phyloP scores from a whole-genome alignment of 2,329 filamentous ascomycete genomes.

The Neurospora sp. region DNA sequence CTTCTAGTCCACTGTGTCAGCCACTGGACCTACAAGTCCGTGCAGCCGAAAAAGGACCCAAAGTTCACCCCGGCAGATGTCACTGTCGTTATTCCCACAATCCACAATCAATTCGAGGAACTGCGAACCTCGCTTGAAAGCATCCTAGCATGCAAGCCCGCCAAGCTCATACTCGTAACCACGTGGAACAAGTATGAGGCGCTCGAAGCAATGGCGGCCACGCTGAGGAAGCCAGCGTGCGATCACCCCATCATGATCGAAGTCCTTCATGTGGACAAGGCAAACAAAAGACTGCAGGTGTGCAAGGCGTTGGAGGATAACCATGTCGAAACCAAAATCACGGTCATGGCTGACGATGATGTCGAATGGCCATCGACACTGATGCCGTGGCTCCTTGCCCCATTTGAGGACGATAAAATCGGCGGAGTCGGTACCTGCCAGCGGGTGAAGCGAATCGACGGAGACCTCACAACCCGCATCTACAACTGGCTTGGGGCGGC shows the following conservation, averaged over 20 bases:
- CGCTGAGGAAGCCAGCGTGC: slow-evolving; percentile 27
- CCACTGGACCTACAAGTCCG: slow-evolving; percentile 80
- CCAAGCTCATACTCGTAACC: slow-evolving; percentile 74
- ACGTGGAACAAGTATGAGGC: slow-evolving; percentile 68
- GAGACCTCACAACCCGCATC: slow-evolving; percentile 48
- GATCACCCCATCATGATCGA: slow-evolving; percentile 48
- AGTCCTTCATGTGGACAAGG: slow-evolving; percentile 69
- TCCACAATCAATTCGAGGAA: slow-evolving; percentile 78
- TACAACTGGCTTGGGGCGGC: slow-evolving; percentile 88
- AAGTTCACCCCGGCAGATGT: slow-evolving; percentile 72
- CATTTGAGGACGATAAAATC: slow-evolving; percentile 74
- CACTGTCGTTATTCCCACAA: slow-evolving; percentile 87
- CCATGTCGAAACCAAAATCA: slow-evolving; percentile 72
- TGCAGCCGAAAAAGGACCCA: slow-evolving; percentile 61
- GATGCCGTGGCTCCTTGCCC: slow-evolving; percentile 83
- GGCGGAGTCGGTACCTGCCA: slow-evolving; percentile 92
- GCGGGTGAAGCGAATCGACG: slow-evolving; percentile 62
- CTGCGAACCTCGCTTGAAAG: slow-evolving; percentile 71
- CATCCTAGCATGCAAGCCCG: slow-evolving; percentile 59
- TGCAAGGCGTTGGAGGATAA: slow-evolving; percentile 68
- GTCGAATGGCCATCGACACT: slow-evolving; percentile 84
- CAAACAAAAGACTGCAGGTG: slow-evolving; percentile 92
- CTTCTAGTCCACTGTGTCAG: slow-evolving; percentile 76
- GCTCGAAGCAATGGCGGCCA: slow-evolving; percentile 56
- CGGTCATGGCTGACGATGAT: slow-evolving; percentile 90